Conservation (phyloP, 2,329 filamentous ascomycete genomes). For the Trichoderma sp. region DNA sequence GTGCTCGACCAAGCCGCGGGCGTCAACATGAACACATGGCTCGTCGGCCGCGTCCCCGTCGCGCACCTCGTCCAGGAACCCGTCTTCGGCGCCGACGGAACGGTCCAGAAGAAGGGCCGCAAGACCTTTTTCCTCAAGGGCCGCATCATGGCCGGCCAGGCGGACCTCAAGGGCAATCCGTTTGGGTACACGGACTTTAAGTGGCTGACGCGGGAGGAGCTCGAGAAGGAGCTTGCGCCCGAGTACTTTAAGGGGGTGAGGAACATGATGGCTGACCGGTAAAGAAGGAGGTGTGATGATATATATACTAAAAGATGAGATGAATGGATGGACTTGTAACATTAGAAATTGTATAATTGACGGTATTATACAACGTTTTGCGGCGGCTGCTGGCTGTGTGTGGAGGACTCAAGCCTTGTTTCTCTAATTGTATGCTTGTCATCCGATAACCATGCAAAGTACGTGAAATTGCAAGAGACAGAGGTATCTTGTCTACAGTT, state of each 20-base stretch:
- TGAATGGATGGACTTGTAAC: constrained; percentile 12
- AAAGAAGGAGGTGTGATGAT: constrained; percentile 32
- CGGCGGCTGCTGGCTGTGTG: constrained; percentile 41
- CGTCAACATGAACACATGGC: constrained; percentile 98
- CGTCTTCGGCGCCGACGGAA: constrained; percentile 47
- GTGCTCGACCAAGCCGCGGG: constrained; percentile 77
- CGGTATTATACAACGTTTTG: constrained; percentile 30
- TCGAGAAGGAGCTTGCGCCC: constrained; percentile 64
- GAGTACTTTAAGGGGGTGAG: constrained; percentile 75
- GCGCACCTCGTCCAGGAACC: constrained; percentile 71
- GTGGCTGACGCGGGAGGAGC: constrained; percentile 91
- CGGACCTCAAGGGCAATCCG: constrained; percentile 71
- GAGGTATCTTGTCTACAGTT: neutral
- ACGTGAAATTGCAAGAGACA: neutral
- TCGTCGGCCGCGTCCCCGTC: constrained; percentile 87
- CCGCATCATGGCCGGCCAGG: constrained; percentile 96
- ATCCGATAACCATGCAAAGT: too few species aligned
- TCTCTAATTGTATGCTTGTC: too few species aligned
- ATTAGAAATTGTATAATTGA: constrained; percentile 28
- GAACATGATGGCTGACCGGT: constrained; percentile 84
- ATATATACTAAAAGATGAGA: neutral
- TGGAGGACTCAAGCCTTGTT: neutral
- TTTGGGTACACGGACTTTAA: constrained; percentile 80
- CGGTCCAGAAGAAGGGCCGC: constrained; percentile 58
- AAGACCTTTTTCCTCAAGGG: constrained; percentile 97